phyloP scores from a whole-genome alignment of 2,329 filamentous ascomycete genomes.

The Ascocoryne sarcoides region DNA sequence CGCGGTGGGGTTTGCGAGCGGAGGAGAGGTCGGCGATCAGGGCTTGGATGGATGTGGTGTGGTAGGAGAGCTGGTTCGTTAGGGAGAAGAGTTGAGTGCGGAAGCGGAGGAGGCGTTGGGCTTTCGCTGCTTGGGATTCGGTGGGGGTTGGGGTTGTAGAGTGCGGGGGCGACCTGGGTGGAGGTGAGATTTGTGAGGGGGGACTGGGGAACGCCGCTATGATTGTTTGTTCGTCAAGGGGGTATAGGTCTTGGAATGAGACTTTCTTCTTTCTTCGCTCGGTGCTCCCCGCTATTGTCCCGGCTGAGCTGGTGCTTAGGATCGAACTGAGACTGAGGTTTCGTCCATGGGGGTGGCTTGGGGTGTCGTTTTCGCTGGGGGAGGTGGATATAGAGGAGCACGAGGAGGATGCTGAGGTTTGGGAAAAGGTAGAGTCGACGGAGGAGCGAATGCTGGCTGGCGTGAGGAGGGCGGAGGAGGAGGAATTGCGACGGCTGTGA shows the following conservation, averaged over 20 bases:
- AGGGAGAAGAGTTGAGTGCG: slow-evolving; percentile 14
- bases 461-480: slow-evolving; percentile 13
- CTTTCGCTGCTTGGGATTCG: slow-evolving; percentile 1
- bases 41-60: slow-evolving; percentile 14
- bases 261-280: slow-evolving; percentile 21
- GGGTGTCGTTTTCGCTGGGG: neutral
- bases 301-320: no score
- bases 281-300: no score
- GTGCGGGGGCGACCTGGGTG: neutral
- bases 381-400: slow-evolving; percentile 2
- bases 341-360: slow-evolving; percentile 9
- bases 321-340: no score
- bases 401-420: slow-evolving; percentile 13
- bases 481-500: slow-evolving; percentile 2
- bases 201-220: slow-evolving; percentile 14
- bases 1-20: slow-evolving; percentile 11
- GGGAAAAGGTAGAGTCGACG: slow-evolving; percentile 23
- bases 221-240: slow-evolving; percentile 5
- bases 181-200: neutral
- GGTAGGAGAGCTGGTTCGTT: slow-evolving; percentile 15
- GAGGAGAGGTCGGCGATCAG: slow-evolving; percentile 15
- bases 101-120: slow-evolving; percentile 14
- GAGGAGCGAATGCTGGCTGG: slow-evolving; percentile 23
- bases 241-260: slow-evolving; percentile 15
- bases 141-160: slow-evolving; percentile 1